Conservation (phyloP, 345 rosid genomes). For the Ceriops zippeliana region DNA sequence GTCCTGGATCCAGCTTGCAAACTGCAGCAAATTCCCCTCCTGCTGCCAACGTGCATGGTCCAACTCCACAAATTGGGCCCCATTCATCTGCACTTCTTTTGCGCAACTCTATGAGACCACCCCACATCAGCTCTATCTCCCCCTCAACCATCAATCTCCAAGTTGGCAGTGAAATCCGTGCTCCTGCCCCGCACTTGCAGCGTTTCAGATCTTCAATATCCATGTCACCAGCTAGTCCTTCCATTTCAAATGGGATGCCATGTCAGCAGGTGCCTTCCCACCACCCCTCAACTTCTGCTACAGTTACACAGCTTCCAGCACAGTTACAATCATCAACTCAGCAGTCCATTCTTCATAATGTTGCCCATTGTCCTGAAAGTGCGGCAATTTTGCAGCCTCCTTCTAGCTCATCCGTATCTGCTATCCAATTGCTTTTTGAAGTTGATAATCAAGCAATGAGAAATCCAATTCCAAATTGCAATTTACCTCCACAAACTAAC, state of each 20-base stretch:
- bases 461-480: constrained; percentile 10
- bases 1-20: constrained; percentile 12
- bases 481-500: constrained; percentile 6
- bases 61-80: constrained; percentile 18
- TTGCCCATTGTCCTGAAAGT: constrained; percentile 7
- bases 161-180: constrained; percentile 36
- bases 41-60: constrained; percentile 9
- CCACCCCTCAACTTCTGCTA: constrained; percentile 12
- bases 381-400: constrained; percentile 10
- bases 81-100: constrained; percentile 15
- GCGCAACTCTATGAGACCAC: constrained; percentile 27
- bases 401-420: constrained; percentile 16
- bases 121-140: constrained; percentile 27
- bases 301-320: constrained; percentile 13
- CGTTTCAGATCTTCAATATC: constrained; percentile 37
- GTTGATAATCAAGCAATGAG: constrained; percentile 15
- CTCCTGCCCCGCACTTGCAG: constrained; percentile 56
- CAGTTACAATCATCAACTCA: constrained; percentile 12
- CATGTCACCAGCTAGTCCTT: constrained; percentile 7
- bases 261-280: constrained; percentile 16
- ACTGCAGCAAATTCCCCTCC: constrained; percentile 7
- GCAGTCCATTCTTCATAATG: constrained; percentile 13
- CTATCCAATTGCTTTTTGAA: constrained; percentile 21
- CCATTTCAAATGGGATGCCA: constrained; percentile 15
- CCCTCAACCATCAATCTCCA: constrained; percentile 33